Evolutionary conservation across 192 early-diverging fungal genomes (phyloP), one percentile per base, ranked within the genome.

Genomic region (Phlyctochytrium arcticum): DNA sequence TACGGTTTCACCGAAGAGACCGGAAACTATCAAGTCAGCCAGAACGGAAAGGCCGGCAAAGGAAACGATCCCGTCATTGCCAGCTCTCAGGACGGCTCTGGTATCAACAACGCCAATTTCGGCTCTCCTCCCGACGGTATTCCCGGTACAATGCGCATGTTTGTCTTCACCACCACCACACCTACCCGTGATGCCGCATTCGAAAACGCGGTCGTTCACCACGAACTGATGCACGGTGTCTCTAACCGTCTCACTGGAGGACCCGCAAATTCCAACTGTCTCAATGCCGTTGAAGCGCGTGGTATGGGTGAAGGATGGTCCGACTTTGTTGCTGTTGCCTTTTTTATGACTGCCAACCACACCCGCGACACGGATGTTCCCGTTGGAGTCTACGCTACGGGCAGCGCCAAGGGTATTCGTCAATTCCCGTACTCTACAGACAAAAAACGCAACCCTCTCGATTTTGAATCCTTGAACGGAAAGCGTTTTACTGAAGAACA

Each of bases 11-110:
- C 36, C 23, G 72, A 71, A 39, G 24, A 6, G 17, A 50, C 90
- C 1, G 94, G 92, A 2, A 96, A 96, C 73, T 95, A 95, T 78
- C 79, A 80, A 44, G 56, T 35, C 60, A 63, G 23, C 60, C 44
- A 63, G 34, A 44, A 47, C 23, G 66, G 57, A 8, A 68, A 68
- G 26, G 71, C 60, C 1, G 70, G 70, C 47, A 31, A 12, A 6
- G 70, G 48, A 0, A 39, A 42, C 10, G 70, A 72, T 35, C 48
- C 60, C 48, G 71, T 68, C 30, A 72, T 84, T 57, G 80, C 79
- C 55, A 77, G 75, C 55, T 75, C 76, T 15, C 81, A 87, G 36
- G 62, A 50, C 33, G 30, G 34, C 6, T 24, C 35, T 7, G 57
- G 68, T 8, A 75, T 51, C 67, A 79, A 85, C 68, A 87, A 87